These are phyloP conservation scores for Xylariaceae sp. DNA, from an alignment of 2,329 filamentous ascomycete genomes.

Conservation along the genomic window DNA sequence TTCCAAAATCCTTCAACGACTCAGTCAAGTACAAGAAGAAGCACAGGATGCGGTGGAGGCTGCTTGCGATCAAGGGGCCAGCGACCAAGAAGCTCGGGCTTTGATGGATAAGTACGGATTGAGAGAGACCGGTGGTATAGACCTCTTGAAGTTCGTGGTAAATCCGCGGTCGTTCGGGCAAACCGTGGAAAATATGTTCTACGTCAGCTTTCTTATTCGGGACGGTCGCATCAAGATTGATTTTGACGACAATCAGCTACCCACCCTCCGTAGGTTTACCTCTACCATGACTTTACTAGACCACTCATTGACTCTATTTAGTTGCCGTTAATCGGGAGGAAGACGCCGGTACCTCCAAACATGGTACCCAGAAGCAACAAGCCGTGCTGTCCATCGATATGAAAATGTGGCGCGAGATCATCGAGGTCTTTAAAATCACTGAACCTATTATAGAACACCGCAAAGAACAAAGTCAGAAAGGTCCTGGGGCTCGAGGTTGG, in stretches of 20 bases:
- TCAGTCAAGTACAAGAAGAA: slow-evolving; percentile 54
- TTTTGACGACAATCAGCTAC: slow-evolving; percentile 72
- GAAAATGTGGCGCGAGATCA: slow-evolving; percentile 77
- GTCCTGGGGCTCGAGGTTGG: slow-evolving; percentile 65
- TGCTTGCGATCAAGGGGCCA: slow-evolving; percentile 49
- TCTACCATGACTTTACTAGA: slow-evolving; percentile 6
- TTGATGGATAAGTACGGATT: slow-evolving; percentile 70
- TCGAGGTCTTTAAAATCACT: slow-evolving; percentile 75
- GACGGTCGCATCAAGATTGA: slow-evolving; percentile 80
- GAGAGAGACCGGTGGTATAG: slow-evolving; percentile 69
- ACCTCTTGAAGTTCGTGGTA: slow-evolving; percentile 83
- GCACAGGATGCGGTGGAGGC: slow-evolving; percentile 50
- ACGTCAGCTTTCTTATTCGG: slow-evolving; percentile 89
- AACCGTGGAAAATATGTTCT: slow-evolving; percentile 96
- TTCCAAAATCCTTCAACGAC: slow-evolving; percentile 67
- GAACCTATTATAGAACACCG: slow-evolving; percentile 85
- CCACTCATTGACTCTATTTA: slow-evolving; percentile 26
- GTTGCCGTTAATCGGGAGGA: slow-evolving; percentile 51
- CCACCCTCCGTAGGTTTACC: slow-evolving; percentile 71
- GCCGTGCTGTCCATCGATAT: slow-evolving; percentile 89
- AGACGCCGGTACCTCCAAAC: slow-evolving; percentile 47
- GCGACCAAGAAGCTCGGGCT: slow-evolving; percentile 48
- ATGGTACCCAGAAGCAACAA: slow-evolving; percentile 72
- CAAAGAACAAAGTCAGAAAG: slow-evolving; percentile 55
- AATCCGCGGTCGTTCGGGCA: slow-evolving; percentile 92